Evolutionary conservation across 2,329 filamentous ascomycete species (phyloP).

Genomic region (Claviceps arundinis): DNA sequence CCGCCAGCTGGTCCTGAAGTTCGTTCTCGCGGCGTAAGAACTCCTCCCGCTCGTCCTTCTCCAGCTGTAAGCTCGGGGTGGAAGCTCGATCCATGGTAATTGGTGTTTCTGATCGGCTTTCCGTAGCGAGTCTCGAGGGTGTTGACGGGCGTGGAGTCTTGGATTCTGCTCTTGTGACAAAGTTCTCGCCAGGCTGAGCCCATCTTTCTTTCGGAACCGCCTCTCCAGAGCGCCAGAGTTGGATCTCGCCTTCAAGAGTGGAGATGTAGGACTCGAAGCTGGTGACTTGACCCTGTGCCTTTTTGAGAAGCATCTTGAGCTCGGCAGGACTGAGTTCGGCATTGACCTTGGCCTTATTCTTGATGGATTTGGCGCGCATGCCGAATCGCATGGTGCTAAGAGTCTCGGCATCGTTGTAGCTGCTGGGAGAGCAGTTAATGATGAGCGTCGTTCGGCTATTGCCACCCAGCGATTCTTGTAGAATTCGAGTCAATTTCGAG

Average conservation of each 20-base stretch:
- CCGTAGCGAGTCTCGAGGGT: slow-evolving; percentile 34
- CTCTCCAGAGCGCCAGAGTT: slow-evolving; percentile 78
- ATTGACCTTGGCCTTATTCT: slow-evolving; percentile 99
- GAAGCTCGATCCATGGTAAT: slow-evolving; percentile 65
- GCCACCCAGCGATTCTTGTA: slow-evolving; percentile 94
- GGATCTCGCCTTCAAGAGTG: slow-evolving; percentile 71
- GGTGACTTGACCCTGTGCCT: slow-evolving; percentile 78
- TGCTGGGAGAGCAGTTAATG: slow-evolving; percentile 97
- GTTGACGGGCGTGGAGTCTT: slow-evolving; percentile 39
- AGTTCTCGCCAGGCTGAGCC: slow-evolving; percentile 51
- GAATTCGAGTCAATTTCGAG: slow-evolving; percentile 90
- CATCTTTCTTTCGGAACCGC: slow-evolving; percentile 79
- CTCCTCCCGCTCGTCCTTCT: slow-evolving; percentile 95
- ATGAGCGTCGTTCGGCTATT: slow-evolving; percentile 98
- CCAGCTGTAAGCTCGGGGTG: slow-evolving; percentile 76
- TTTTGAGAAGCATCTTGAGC: slow-evolving; percentile 84
- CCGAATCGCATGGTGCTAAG: slow-evolving; percentile 86
- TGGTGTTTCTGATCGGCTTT: slow-evolving; percentile 50
- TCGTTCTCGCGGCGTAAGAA: slow-evolving; percentile 93
- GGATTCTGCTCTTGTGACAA: slow-evolving; percentile 26
- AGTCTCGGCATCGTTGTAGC: slow-evolving; percentile 94
- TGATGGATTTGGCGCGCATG: slow-evolving; percentile 94
- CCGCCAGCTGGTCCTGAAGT: slow-evolving; percentile 87
- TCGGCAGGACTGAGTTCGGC: slow-evolving; percentile 92
- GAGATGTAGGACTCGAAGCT: slow-evolving; percentile 81